Base-by-base conservation (phyloP, 192 early-diverging fungal genomes). In the Piromyces sp. region DNA sequence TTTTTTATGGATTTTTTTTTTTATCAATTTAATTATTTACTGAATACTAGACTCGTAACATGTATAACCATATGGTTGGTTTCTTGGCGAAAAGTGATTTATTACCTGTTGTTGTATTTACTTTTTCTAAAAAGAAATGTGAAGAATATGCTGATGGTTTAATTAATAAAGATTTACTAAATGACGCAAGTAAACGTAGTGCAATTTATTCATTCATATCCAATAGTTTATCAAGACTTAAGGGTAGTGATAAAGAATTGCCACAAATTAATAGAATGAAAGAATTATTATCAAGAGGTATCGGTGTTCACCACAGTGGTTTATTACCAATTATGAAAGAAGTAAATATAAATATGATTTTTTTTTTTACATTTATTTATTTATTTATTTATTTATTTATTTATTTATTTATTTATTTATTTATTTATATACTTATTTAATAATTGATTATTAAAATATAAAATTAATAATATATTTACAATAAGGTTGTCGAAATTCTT, bases 281-380 rank as follows among this genome's bases (percentile, higher is more conserved):
- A 29, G 94, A 95, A 30, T 86, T 97, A 83, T 86, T 99, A 31
- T 88, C 87, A 81, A 93, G 96, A 80, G 97, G 97, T 42, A 96
- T 99, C 81, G 97, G 94, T 14, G 96, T 99, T 28, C 97, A 99
- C 89, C 97, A 99, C 84, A 92, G 95, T 81, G 97, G 97, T 51
- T 89, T 97, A 42, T 89, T 99, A 80, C 97, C 97, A 13, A 97
- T 99, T 83, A 90, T 99, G 80, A 99, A 99, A 87, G 97, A 99
- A 87, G 90, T 91, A 83, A 51, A 84, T 79, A 31, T 9, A 33
- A 6, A n/a, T n/a, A n/a, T n/a, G n/a, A n/a, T n/a, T n/a, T n/a
- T n/a, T n/a, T n/a, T n/a, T n/a, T n/a, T n/a, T n/a, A n/a, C n/a
- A n/a, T n/a, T n/a, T n/a, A n/a, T n/a, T n/a, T n/a, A n/a, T n/a